Conservation (phyloP, 2,329 filamentous ascomycete species). For the Hortaea sp. region DNA sequence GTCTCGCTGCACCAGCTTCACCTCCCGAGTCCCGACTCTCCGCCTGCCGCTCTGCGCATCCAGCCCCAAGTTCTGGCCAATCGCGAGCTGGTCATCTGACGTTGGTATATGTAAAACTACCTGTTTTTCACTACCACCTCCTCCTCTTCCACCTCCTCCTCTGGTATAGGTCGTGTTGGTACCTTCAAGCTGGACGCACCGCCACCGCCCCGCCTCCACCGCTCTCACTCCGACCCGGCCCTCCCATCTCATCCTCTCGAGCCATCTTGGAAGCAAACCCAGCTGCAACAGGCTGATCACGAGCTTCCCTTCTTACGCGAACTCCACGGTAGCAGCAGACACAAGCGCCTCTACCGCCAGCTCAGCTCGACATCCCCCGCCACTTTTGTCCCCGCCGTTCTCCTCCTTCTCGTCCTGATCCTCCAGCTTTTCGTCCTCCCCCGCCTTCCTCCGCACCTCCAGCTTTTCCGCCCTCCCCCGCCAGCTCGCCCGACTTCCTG, state of each 20-base stretch:
- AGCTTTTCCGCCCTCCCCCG: conserved; percentile 11
- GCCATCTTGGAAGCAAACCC: conserved; percentile 2
- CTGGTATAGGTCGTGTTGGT: too few species aligned
- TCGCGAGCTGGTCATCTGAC: too few species aligned
- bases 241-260: conserved; percentile 1
- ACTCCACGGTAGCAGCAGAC: conserved; percentile 10
- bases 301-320: conserved; percentile 23
- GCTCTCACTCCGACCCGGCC: conserved; percentile 12
- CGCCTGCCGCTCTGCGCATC: too few species aligned
- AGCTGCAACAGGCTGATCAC: conserved; percentile 3
- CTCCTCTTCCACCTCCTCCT: too few species aligned
- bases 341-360: not conserved
- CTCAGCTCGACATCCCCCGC: conserved; percentile 6
- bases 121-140: too few species aligned
- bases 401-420: conserved; percentile 14
- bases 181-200: conserved; percentile 7
- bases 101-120: too few species aligned
- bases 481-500: conserved; percentile 17
- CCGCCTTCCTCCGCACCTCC: conserved; percentile 9
- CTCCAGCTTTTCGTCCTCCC: conserved; percentile 15
- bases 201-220: conserved; percentile 6
- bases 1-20: too few species aligned
- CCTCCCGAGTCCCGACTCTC: too few species aligned
- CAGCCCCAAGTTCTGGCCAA: too few species aligned
- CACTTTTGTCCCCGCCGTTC: conserved; percentile 10